These are phyloP conservation scores for Penicillium sp. DNA, from an alignment of 2,329 filamentous ascomycete species.

Conservation along the genomic window DNA sequence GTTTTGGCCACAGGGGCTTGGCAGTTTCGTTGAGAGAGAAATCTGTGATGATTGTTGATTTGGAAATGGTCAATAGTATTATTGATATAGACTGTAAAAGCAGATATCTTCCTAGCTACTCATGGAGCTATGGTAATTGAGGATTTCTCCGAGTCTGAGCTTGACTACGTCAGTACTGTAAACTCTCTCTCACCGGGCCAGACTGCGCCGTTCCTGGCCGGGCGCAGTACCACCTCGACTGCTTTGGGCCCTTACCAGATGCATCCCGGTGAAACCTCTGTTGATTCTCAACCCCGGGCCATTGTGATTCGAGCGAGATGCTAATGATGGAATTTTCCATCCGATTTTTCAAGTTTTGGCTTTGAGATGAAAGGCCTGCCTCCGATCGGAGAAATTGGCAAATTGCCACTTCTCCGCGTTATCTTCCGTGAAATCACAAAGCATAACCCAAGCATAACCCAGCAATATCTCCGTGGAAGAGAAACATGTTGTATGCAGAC, in stretches of 20 bases:
- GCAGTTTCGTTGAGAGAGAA: neutral
- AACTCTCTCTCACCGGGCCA: neutral
- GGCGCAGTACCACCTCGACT: slow-evolving; percentile 3
- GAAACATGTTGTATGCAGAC: too few relatives aligned
- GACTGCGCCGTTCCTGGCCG: slow-evolving; percentile 6
- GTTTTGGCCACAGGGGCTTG: neutral
- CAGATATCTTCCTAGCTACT: neutral
- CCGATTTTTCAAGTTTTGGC: too few relatives aligned
- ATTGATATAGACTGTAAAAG: neutral
- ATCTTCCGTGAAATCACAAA: too few relatives aligned
- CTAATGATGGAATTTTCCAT: too few relatives aligned
- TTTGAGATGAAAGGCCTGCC: too few relatives aligned
- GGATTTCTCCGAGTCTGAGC: neutral
- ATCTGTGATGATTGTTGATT: too few relatives aligned
- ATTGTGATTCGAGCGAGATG: too few relatives aligned
- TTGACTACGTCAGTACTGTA: neutral
- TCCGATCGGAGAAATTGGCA: too few relatives aligned
- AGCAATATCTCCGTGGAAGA: too few relatives aligned
- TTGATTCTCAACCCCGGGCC: neutral
- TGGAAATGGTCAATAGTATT: neutral
- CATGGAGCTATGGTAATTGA: neutral
- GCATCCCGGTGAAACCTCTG: slow-evolving; percentile 1
- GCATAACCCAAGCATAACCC: too few relatives aligned
- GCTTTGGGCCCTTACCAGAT: neutral
- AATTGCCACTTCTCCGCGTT: too few relatives aligned